Evolutionary conservation across 352 stramenopile species (phyloP).

Genomic region (Globisporangium echinulatum): DNA sequence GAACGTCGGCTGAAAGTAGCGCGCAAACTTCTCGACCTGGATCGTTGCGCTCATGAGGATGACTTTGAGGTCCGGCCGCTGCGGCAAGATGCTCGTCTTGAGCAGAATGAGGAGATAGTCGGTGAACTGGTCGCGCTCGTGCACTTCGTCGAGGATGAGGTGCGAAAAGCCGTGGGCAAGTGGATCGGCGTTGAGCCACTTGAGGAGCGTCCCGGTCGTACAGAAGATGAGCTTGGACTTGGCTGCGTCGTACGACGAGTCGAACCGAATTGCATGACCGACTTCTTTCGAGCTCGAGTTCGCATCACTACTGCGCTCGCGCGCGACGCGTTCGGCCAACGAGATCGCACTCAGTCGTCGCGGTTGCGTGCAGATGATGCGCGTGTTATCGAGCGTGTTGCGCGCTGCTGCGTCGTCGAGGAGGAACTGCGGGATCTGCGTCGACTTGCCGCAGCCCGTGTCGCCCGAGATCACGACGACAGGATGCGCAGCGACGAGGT

Average conservation of each 20-base stretch:
- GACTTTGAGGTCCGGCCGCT: constrained; percentile 82
- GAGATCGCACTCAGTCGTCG: constrained; percentile 89
- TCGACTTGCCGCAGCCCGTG: constrained; percentile 93
- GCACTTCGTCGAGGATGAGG: constrained; percentile 95
- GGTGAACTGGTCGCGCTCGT: constrained; percentile 93
- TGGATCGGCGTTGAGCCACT: constrained; percentile 77
- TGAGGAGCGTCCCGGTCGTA: constrained; percentile 93
- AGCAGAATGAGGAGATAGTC: constrained; percentile 96
- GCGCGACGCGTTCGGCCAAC: constrained; percentile 79
- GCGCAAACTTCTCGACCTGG: constrained; percentile 89
- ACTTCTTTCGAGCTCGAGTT: constrained; percentile 33
- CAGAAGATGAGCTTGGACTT: constrained; percentile 95
- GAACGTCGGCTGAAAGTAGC: constrained; percentile 86
- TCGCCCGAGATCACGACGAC: constrained; percentile 91
- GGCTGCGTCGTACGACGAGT: constrained; percentile 65
- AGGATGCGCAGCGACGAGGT: constrained; percentile 65
- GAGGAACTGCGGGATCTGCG: constrained; percentile 92
- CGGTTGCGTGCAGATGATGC: constrained; percentile 93
- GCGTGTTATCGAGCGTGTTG: constrained; percentile 46
- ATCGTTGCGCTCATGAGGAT: constrained; percentile 96
- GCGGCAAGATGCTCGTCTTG: constrained; percentile 79
- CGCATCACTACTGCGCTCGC: constrained; percentile 60
- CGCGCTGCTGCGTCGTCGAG: constrained; percentile 77
- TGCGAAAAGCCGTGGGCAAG: constrained; percentile 83
- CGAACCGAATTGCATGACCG: constrained; percentile 91